Conservation (phyloP, 208 protist species). For the Leishmania lainsoni region DNA sequence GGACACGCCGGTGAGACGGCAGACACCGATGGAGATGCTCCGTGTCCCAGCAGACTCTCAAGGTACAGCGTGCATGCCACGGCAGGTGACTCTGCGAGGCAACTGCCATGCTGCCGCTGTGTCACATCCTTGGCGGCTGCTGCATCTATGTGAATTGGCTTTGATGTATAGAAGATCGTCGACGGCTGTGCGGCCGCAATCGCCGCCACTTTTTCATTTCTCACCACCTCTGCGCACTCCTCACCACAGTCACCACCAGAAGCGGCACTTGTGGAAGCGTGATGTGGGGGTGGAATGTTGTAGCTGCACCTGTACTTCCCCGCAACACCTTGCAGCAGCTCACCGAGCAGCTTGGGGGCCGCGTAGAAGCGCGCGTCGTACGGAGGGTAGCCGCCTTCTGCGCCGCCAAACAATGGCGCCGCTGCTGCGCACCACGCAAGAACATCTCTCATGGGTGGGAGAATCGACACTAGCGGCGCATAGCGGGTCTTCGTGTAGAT, state of each 20-base stretch:
- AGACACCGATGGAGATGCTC: background rate
- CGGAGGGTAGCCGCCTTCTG: conserved; percentile 40
- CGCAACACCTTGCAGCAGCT: conserved; percentile 57
- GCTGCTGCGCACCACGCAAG: conserved; percentile 22
- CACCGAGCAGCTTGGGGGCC: conserved; percentile 54
- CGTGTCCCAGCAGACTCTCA: conserved; percentile 8
- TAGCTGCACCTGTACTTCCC: conserved; percentile 66
- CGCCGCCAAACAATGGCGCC: conserved; percentile 25
- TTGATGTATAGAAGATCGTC: conserved; percentile 28
- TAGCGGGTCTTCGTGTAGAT: background rate
- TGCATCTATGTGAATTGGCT: conserved; percentile 2
- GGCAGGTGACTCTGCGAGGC: background rate
- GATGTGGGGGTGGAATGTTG: background rate
- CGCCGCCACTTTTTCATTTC: background rate
- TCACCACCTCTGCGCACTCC: background rate
- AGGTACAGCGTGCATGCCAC: conserved; percentile 25
- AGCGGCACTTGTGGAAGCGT: background rate
- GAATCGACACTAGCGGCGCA: background rate
- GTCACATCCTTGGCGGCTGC: background rate
- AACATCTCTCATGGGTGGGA: conserved; percentile 18
- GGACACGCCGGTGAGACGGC: background rate
- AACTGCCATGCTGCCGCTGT: background rate
- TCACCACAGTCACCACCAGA: background rate
- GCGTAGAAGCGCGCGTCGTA: conserved; percentile 59
- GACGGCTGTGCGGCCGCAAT: conserved; percentile 4